These are phyloP conservation scores for Fusarium camptoceras DNA, from an alignment of 2,329 filamentous ascomycete species.

Conservation along the genomic window DNA sequence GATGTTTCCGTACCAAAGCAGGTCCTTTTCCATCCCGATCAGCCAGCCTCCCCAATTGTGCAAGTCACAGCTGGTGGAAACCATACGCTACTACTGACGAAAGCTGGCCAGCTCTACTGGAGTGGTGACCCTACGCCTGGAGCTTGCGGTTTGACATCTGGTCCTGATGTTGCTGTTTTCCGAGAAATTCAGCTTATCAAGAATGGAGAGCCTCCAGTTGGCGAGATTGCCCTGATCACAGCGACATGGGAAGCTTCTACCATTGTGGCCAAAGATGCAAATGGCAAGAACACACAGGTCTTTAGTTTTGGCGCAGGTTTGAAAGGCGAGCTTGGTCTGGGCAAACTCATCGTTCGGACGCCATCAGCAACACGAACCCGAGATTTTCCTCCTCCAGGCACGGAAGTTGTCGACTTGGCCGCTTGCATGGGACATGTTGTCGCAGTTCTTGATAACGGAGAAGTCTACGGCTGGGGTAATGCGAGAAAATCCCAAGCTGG, in stretches of 20 bases:
- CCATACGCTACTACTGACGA: slow-evolving; percentile 81
- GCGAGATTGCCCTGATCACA: slow-evolving; percentile 60
- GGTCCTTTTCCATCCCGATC: slow-evolving; percentile 65
- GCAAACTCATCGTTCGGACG: slow-evolving; percentile 62
- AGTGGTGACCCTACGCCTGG: slow-evolving; percentile 70
- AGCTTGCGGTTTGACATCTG: slow-evolving; percentile 62
- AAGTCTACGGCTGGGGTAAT: slow-evolving; percentile 89
- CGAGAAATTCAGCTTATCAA: slow-evolving; percentile 53
- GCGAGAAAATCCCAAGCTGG: slow-evolving; percentile 89
- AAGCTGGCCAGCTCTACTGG: slow-evolving; percentile 69
- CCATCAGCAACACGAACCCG: slow-evolving; percentile 62
- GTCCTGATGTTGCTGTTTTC: slow-evolving; percentile 53
- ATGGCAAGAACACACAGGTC: slow-evolving; percentile 60
- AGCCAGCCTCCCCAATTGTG: slow-evolving; percentile 52
- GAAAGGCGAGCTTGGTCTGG: slow-evolving; percentile 80
- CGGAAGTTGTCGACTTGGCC: slow-evolving; percentile 71
- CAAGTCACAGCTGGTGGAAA: slow-evolving; percentile 78
- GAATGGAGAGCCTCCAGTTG: slow-evolving; percentile 46
- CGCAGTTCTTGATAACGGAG: slow-evolving; percentile 77
- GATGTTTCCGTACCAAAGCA: slow-evolving; percentile 75
- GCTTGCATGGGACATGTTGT: slow-evolving; percentile 84
- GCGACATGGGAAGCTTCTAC: slow-evolving; percentile 85
- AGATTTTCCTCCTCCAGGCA: slow-evolving; percentile 72
- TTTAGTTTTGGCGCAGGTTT: slow-evolving; percentile 74
- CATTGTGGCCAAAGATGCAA: slow-evolving; percentile 63